Base-by-base conservation (phyloP, 345 rosid genomes). In the Eucalyptus fibrosa region DNA sequence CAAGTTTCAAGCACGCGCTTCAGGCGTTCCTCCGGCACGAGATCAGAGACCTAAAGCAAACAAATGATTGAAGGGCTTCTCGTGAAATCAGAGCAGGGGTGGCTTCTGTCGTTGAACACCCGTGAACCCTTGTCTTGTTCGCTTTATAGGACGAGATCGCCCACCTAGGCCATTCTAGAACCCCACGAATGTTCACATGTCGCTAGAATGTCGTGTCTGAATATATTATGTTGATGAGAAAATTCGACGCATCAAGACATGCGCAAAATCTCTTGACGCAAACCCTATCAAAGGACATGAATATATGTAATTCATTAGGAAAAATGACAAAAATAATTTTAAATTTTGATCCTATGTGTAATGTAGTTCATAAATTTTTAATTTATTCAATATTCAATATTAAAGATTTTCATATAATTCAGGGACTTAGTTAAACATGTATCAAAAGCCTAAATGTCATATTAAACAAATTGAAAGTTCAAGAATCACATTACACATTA, bases 281-380 rank as follows among this genome's bases (percentile, higher is more conserved):
- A 72, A 72, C 82, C 26, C 44, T 34, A 34, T 72, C 82, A 72
- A 72, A 18, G 26, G 26, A 0, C 59, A 53, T 19, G 24, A 0
- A 53, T 19, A 19, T 53, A 0, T 53, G 0, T 0, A 53, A 53
- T 53, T 53, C 26, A 53, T 53, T 53, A 2, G 26, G 26, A 2
- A 53, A 53, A 19, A 53, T 53, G 26, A 53, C 9, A 21, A 0
- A 21, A 53, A 21, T 53, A 0, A 21, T 53, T 53, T 53, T 53
- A 53, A 53, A 8, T 53, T 53, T 53, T 21, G 26, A 21, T 53
- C 2, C 5, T 0, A 8, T 53, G 1, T 53, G 2, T 19, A 53
- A 19, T 8, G 26, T 53, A 53, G 1, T 53, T 0, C 26, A 53
- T 19, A 53, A 8, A 8, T 0, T 8, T 19, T 8, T 19, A 21